Evolutionary conservation across 1,284 basidiomycete genomes (phyloP), one percentile per base, ranked within the genome.

Genomic region (Marasmius sp.): DNA sequence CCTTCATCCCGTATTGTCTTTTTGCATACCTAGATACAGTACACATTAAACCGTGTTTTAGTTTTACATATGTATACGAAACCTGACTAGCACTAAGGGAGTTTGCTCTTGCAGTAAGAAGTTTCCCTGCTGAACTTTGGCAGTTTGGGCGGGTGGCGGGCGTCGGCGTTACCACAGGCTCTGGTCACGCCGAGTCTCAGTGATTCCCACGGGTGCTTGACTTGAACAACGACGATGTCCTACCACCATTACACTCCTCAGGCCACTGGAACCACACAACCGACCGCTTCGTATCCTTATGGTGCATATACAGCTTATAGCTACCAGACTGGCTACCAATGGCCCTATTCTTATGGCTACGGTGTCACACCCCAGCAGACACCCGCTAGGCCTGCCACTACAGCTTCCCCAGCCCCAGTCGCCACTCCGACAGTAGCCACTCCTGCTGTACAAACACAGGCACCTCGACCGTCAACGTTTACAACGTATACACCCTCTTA

Each of bases 331-430:
- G 77, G 77, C 22, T 87, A 86, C 69, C 83, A 82, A 34, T 87
- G 85, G 85, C 78, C 84, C 2, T 87, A 85, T 71, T 77, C 81
- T 18, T 86, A 87, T 68, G 75, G 77, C 61, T 86, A 86, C 70
- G 75, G 84, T 38, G 78, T 81, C 36, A 80, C 79, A 58, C 79
- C 76, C 52, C 71, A 70, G 36, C 79, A 76, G 64, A 62, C 68
- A 50, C 65, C 71, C 52, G 66, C 72, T 39, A 62, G 76, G 6
- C 66, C 77, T 68, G 62, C 74, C 72, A 59, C 79, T 70, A 71
- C 81, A 67, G 63, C 78, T 67, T 50, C 79, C 63, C 70, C 79
- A 65, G 68, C 76, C 60, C 68, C 74, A 56, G 63, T 70, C 10
- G 63, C 71, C 5, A 57, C 72, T 2, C 34, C 69, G 22, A 60